Evolutionary conservation across 768 basidiomycete species (phyloP).

Genomic region (Kwoniella sp.): DNA sequence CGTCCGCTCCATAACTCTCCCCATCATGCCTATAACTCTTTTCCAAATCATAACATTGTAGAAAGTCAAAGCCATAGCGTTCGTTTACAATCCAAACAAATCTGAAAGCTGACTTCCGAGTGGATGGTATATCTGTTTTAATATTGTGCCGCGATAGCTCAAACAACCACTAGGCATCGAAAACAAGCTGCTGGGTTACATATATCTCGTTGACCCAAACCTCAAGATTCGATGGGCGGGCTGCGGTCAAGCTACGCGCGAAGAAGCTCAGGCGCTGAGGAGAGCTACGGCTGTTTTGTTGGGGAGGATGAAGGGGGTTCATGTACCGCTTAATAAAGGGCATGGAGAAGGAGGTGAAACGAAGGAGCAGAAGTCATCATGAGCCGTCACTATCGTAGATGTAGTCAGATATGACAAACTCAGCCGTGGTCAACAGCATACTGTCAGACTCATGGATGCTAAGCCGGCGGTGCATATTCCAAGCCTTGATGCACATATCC

Average conservation of each 20-base stretch:
- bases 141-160: constrained; percentile 41
- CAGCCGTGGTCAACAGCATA: too few species aligned
- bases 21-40: too few species aligned
- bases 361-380: neutral
- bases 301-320: constrained; percentile 34
- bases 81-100: too few species aligned
- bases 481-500: too few species aligned
- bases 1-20: too few species aligned
- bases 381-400: too few species aligned
- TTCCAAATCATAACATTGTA: too few species aligned
- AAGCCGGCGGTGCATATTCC: too few species aligned
- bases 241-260: constrained; percentile 75
- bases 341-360: neutral
- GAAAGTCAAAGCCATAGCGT: too few species aligned
- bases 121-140: too few species aligned
- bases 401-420: too few species aligned
- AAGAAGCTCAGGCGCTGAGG: constrained; percentile 71
- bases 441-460: too few species aligned
- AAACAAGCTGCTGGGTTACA: constrained; percentile 88
- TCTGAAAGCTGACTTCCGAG: neutral
- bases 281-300: constrained; percentile 59
- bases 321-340: neutral
- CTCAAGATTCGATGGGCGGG: constrained; percentile 88
- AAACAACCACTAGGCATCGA: constrained; percentile 71
- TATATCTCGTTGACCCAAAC: constrained; percentile 84